Evolutionary conservation across 2,329 filamentous ascomycete genomes (phyloP).

Genomic region (Curvularia verruculosa): DNA sequence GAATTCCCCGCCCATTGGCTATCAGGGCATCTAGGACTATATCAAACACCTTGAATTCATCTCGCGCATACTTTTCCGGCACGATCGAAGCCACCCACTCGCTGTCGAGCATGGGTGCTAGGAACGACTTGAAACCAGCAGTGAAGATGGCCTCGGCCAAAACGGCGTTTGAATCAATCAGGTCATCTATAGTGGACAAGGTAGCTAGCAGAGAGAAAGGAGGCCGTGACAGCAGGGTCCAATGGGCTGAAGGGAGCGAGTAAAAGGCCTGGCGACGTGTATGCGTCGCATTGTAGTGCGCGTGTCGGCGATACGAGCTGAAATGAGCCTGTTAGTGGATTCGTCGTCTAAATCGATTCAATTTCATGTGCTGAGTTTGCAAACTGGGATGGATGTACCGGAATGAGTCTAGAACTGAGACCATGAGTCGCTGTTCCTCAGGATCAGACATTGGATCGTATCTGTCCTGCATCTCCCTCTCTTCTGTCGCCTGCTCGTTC

Average conservation of each 20-base stretch:
- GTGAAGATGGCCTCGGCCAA: conserved; percentile 79
- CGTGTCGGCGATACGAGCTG: conserved; percentile 82
- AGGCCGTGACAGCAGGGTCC: conserved; percentile 77
- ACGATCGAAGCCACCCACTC: conserved; percentile 44
- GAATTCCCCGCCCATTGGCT: conserved; percentile 50
- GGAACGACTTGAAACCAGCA: conserved; percentile 44
- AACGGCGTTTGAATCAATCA: conserved; percentile 86
- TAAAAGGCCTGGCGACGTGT: conserved; percentile 92
- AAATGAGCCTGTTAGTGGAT: neutral
- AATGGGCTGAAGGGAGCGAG: conserved; percentile 81
- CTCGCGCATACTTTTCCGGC: conserved; percentile 33
- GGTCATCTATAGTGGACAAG: conserved; percentile 78
- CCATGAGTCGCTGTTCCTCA: conserved; percentile 80
- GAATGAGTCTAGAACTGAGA: conserved; percentile 86
- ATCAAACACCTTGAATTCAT: conserved; percentile 44
- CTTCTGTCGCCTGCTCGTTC: conserved; percentile 23
- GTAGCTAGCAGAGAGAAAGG: conserved; percentile 85
- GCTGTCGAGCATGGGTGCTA: conserved; percentile 40
- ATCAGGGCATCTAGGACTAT: conserved; percentile 69
- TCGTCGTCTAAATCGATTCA: neutral
- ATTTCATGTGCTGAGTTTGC: neutral
- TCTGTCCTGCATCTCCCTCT: conserved; percentile 63
- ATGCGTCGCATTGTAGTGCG: conserved; percentile 91
- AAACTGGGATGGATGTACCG: conserved; percentile 59
- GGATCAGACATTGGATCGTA: conserved; percentile 73